Base-by-base conservation (phyloP, 2,329 filamentous ascomycete species). In the Pseudocercospora fijiensis region DNA sequence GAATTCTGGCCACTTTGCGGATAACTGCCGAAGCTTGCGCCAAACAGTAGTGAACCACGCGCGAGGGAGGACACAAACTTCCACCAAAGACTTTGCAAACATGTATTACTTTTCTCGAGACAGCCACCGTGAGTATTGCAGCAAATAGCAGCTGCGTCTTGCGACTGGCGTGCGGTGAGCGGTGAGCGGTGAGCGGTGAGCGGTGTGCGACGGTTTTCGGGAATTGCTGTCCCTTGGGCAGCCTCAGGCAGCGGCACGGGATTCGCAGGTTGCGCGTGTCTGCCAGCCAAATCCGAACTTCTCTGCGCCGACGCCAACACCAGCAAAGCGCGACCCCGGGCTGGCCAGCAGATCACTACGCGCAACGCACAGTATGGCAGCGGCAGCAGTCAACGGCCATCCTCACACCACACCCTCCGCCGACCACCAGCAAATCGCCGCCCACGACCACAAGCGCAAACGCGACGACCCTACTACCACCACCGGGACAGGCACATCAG, bases 401-500 rank as follows among this genome's bases (percentile, higher is more conserved):
- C 41, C 63, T 49, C 55, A 53, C 24, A 24, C 60, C 57, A 30
- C 52, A 45, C 37, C 65, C 28, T 24, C 58, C 24, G 16, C 30
- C 57, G 56, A 43, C 33, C 57, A 49, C 37, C 13, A 45, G 58
- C 33, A 22, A 65, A 41, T 62, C 56, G 20, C 37, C 58, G 49
- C 57, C 37, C 16, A 65, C 41, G 66, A 67, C 58, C 73, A 76
- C 64, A 83, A 83, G 71, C 79, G 81, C 52, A 83, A 82, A 74
- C 80, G 79, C 63, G 76, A 76, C 43, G 73, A 76, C 37, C 75
- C 74, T 69, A 67, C 70, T 62, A 57, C 60, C 20, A 61, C 70
- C 63, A 73, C 73, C 72, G 71, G 72, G 68, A 71, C n/a, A 58
- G 47, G 71, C 67, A 64, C 60, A 65, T 57, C 65, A 61, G 68